Conservation (phyloP, 2,329 filamentous ascomycete genomes). For the Leptographium galeiforme region DNA sequence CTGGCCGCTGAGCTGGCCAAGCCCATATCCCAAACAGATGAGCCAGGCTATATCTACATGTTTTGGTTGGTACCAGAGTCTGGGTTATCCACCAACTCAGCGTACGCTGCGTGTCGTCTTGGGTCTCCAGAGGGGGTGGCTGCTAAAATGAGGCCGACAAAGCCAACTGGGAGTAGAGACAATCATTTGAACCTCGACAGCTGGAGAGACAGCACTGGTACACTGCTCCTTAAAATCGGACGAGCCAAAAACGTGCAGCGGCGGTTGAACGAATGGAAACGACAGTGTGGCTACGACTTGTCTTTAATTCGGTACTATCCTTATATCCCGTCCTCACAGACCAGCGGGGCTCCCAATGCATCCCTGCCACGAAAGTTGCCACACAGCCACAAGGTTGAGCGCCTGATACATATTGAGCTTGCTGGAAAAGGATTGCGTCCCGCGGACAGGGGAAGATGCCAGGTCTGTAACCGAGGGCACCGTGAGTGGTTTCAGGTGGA, state of each 20-base stretch:
- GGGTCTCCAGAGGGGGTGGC: constrained; percentile 17
- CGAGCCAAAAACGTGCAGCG: constrained; percentile 73
- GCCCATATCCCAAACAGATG: constrained; percentile 60
- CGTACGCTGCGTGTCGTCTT: constrained; percentile 46
- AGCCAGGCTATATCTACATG: constrained; percentile 93
- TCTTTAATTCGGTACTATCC: constrained; percentile 88
- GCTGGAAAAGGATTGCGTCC: constrained; percentile 42
- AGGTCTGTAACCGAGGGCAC: constrained; percentile 71
- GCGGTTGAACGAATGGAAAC: constrained; percentile 82
- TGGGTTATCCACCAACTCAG: constrained; percentile 37
- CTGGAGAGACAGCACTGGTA: constrained; percentile 11
- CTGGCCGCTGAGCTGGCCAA: constrained; percentile 66
- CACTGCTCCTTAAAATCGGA: constrained; percentile 47
- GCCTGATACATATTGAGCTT: constrained; percentile 85
- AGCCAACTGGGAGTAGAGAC: too few relatives aligned
- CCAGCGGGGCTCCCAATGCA: neutral
- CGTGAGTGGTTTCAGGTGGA: constrained; percentile 92
- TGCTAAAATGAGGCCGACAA: too few relatives aligned
- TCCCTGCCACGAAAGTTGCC: constrained; percentile 55
- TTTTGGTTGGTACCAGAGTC: constrained; percentile 80
- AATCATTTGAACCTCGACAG: neutral
- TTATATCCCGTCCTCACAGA: constrained; percentile 41
- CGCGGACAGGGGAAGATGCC: constrained; percentile 46
- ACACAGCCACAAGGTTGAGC: constrained; percentile 76
- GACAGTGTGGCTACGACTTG: constrained; percentile 82